phyloP scores from a whole-genome alignment of 495 filamentous ascomycete species.

The Penicillium macrosclerotiorum region DNA sequence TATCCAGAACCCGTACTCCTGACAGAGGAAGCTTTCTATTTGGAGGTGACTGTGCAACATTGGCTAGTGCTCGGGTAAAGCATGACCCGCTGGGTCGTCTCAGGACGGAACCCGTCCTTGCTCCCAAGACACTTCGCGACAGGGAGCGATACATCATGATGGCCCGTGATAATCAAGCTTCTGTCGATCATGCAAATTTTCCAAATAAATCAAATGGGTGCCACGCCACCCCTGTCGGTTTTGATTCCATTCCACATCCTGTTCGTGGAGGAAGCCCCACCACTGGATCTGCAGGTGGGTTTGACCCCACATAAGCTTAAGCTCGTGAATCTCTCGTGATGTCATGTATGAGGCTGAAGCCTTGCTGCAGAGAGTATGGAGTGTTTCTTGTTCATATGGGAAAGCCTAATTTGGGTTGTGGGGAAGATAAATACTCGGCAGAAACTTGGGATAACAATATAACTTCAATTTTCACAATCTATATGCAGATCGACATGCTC shows the following conservation, averaged over 20 bases:
- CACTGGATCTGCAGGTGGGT: constrained; percentile 8
- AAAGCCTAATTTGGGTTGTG: no score
- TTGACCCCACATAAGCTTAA: constrained; percentile 10
- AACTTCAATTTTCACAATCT: background rate
- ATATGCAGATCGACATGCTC: constrained; percentile 2
- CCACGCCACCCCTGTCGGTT: background rate
- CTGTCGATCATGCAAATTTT: background rate
- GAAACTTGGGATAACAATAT: no score
- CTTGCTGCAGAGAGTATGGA: no score
- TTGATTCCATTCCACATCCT: background rate
- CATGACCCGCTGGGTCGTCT: background rate
- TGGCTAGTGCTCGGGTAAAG: constrained; percentile 8
- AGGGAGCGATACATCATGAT: constrained; percentile 1
- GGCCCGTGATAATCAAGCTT: background rate
- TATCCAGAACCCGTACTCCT: constrained; percentile 19
- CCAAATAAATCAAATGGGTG: background rate
- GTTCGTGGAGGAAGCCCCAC: constrained; percentile 10
- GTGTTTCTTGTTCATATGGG: no score
- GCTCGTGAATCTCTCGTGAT: background rate
- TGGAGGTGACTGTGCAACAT: background rate
- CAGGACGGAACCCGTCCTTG: background rate
- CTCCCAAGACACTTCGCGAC: background rate
- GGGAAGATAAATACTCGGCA: no score
- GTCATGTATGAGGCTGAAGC: no score
- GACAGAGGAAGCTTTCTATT: constrained; percentile 18